Evolutionary conservation across 1,284 basidiomycete species (phyloP).

Genomic region (Cryptococcus neoformans): DNA sequence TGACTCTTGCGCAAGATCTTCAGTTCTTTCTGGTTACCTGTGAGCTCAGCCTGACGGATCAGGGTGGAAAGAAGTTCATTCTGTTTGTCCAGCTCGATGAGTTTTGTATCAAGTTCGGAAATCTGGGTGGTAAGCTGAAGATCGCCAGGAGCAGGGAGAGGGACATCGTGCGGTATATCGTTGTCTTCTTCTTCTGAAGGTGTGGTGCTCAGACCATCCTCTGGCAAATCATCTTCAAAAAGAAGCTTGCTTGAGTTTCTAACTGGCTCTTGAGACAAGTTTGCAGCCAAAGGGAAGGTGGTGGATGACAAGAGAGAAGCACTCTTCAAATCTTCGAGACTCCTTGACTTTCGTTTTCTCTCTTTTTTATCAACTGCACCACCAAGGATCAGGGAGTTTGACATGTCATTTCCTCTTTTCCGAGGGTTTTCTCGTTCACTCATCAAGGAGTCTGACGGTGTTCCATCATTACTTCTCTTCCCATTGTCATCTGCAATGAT

Average conservation of each 20-base stretch:
- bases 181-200: slow-evolving; percentile 46
- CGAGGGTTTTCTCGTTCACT: not conserved
- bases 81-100: slow-evolving; percentile 73
- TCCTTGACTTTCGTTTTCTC: slow-evolving; percentile 25
- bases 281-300: slow-evolving; percentile 4
- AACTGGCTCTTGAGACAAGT: slow-evolving; percentile 3
- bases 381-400: slow-evolving; percentile 23
- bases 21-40: slow-evolving; percentile 82
- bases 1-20: slow-evolving; percentile 76
- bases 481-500: slow-evolving; percentile 79
- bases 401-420: slow-evolving; percentile 5
- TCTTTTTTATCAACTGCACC: slow-evolving; percentile 3
- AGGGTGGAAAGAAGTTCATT: slow-evolving; percentile 77
- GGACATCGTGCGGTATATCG: slow-evolving; percentile 56
- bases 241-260: slow-evolving; percentile 23
- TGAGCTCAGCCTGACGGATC: slow-evolving; percentile 89
- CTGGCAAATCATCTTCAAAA: slow-evolving; percentile 42
- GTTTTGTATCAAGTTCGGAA: slow-evolving; percentile 66
- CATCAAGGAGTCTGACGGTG: not conserved
- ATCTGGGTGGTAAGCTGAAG: slow-evolving; percentile 82
- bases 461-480: slow-evolving; percentile 13
- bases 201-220: slow-evolving; percentile 8
- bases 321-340: slow-evolving; percentile 32
- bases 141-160: slow-evolving; percentile 77
- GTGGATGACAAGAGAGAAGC: slow-evolving; percentile 8